Evolutionary conservation across 495 filamentous ascomycete species (phyloP), one percentile per base, ranked within the genome.

Genomic region (Hypoxylon subgilvum): DNA sequence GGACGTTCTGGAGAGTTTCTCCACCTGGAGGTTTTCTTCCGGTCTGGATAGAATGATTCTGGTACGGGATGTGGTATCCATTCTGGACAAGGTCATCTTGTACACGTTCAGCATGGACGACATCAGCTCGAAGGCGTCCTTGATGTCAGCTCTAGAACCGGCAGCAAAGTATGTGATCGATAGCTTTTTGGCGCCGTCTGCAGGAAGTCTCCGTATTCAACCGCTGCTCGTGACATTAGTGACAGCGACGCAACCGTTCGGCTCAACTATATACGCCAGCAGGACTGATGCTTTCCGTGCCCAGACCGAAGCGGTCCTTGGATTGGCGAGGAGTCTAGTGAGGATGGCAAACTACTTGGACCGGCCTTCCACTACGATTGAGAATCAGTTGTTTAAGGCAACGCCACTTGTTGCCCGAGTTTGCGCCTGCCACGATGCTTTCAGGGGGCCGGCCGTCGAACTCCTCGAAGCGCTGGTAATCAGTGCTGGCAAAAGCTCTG

Each of bases 1-100:
- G 21, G 91, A 96, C 65, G 80, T 95, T 6, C 89, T 90, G 63
- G 89, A 93, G 73, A 90, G 86, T 70, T 88, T 84, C 13, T 80
- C 79, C 14, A 89, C 83, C 4, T 97, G 92, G 95, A 88, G 85
- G 62, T 96, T 95, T 67, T 78, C 79, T 8, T 78, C 82, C 3
- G 77, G 82, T 13, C 77, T 86, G 21, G 84, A 92, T 44, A 83
- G 85, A 42, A 80, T 87, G 56, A 54, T 78, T 9, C 41, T 85
- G 36, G 55, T 81, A 68, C 21, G 74, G 59, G 65, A 81, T 21
- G 74, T 97, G 19, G 80, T 87, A 6, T 76, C 68, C 5, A 82
- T 84, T 14, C 90, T 97, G 67, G 79, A 87, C 57, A 84, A 80
- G 14, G 81, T 96, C 22, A 69, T 96, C 7, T 75, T 79, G 14